These are phyloP conservation scores for Lipomyces orientalis DNA, from an alignment of 805 yeast species.

Conservation along the genomic window DNA sequence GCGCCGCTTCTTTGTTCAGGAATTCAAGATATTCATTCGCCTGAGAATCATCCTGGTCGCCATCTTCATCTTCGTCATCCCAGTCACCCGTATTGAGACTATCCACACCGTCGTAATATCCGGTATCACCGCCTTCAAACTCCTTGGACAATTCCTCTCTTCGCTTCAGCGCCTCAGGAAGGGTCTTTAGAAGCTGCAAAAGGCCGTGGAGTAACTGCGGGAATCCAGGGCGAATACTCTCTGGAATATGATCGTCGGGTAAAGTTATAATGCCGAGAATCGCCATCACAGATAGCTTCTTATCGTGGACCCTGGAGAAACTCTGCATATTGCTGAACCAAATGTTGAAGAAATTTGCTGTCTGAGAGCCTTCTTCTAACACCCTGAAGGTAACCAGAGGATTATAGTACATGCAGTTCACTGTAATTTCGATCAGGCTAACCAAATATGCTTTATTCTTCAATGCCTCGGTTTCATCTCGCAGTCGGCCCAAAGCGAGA, in stretches of 20 bases:
- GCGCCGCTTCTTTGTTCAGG: constrained; percentile 28
- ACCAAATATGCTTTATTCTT: constrained; percentile 52
- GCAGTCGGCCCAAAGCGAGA: constrained; percentile 51
- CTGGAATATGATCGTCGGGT: constrained; percentile 46
- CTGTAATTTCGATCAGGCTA: constrained; percentile 62
- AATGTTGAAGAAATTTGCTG: constrained; percentile 59
- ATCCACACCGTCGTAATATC: constrained; percentile 40
- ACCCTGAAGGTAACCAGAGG: constrained; percentile 58
- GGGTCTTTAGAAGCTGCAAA: constrained; percentile 57
- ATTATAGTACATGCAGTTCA: constrained; percentile 68
- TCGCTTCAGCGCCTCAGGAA: constrained; percentile 74
- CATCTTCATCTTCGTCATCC: constrained; percentile 44
- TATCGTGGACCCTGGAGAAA: constrained; percentile 75
- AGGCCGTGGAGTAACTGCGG: constrained; percentile 59
- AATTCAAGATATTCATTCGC: constrained; percentile 36
- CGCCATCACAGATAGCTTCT: constrained; percentile 76
- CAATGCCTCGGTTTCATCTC: constrained; percentile 44
- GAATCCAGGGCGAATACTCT: constrained; percentile 40
- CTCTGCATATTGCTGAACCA: constrained; percentile 69
- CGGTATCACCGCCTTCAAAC: constrained; percentile 48
- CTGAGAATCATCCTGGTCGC: constrained; percentile 45
- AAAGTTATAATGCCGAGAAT: constrained; percentile 56
- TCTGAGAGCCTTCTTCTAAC: constrained; percentile 53
- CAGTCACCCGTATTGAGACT: constrained; percentile 41
- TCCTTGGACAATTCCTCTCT: constrained; percentile 68